A percentile compares a stretch with the other conserved stretches of the same genome.
These are phyloP conservation scores for Magnaporthiopsis rhizophila DNA, from an alignment of 2,329 filamentous ascomycete genomes.

Conservation along the genomic window DNA sequence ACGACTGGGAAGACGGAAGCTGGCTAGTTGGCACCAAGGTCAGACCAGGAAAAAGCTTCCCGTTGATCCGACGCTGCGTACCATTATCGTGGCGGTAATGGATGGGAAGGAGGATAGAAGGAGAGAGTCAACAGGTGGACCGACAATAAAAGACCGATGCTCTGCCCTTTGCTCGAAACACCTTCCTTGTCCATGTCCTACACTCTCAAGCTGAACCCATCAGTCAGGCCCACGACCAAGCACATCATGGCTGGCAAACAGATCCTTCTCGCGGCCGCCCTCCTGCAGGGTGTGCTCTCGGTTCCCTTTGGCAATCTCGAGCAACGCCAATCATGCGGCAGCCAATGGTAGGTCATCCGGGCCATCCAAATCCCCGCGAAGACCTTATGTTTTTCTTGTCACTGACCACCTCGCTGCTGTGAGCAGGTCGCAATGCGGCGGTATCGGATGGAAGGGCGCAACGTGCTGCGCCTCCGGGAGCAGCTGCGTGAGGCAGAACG, in stretches of 20 bases:
- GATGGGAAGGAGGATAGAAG: not conserved
- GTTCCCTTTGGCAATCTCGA: slow-evolving; percentile 2
- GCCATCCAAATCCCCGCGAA: not conserved
- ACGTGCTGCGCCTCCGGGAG: slow-evolving; percentile 22
- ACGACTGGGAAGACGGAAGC: not conserved
- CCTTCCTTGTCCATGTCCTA: not conserved
- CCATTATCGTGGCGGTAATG: not conserved
- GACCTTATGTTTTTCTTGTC: not conserved
- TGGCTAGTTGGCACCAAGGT: not conserved
- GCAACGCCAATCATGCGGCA: slow-evolving; percentile 5
- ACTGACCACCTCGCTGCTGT: not conserved
- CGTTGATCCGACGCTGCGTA: not conserved
- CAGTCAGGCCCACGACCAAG: not conserved
- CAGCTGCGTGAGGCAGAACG: slow-evolving; percentile 22
- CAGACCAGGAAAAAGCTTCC: not conserved
- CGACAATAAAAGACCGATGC: not conserved
- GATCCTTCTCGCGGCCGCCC: slow-evolving; percentile 7
- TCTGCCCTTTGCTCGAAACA: not conserved
- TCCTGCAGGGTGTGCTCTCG: slow-evolving; percentile 7
- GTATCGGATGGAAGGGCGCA: slow-evolving; percentile 22
- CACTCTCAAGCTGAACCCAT: not conserved
- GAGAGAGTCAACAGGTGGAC: not conserved
- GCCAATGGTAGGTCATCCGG: slow-evolving; percentile 1
- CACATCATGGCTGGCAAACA: slow-evolving; percentile 4
- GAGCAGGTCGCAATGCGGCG: slow-evolving; percentile 25